These are phyloP conservation scores for Penicillium bialowiezense DNA, from an alignment of 495 filamentous ascomycete genomes.

Conservation along the genomic window DNA sequence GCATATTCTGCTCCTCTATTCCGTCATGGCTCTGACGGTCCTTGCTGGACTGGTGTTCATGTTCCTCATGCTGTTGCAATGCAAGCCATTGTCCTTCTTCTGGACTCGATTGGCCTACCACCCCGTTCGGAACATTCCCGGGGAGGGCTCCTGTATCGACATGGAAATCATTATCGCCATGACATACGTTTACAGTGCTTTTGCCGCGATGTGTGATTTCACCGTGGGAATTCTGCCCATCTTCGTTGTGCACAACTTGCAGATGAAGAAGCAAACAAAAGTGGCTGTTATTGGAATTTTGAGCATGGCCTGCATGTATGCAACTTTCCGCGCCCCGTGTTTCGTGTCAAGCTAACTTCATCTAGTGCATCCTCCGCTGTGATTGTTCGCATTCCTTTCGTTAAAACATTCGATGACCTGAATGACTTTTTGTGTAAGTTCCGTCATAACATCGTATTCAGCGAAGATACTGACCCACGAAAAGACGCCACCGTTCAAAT, in stretches of 20 bases:
- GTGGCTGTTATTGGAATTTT: conserved; percentile 39
- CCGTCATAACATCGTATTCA: background rate
- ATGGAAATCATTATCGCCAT: conserved; percentile 36
- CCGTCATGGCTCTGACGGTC: conserved; percentile 36
- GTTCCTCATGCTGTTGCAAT: conserved; percentile 43
- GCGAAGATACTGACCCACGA: conserved; percentile 1
- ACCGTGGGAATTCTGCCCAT: conserved; percentile 39
- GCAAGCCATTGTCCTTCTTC: conserved; percentile 39
- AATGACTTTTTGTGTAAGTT: conserved; percentile 40
- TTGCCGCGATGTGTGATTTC: conserved; percentile 41
- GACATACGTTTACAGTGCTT: conserved; percentile 42
- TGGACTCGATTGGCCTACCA: conserved; percentile 35
- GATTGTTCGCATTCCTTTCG: conserved; percentile 40
- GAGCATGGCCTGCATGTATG: conserved; percentile 45
- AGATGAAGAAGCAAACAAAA: conserved; percentile 38
- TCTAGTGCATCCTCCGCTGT: conserved; percentile 38
- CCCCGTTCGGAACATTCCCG: background rate
- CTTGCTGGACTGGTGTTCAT: conserved; percentile 36
- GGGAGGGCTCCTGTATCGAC: conserved; percentile 34
- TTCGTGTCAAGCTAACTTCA: background rate
- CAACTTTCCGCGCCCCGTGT: too few species aligned
- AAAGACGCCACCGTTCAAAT: conserved; percentile 40
- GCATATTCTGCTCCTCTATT: conserved; percentile 38
- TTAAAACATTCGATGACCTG: conserved; percentile 30
- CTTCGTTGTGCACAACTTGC: conserved; percentile 35